A percentile compares a stretch with the other conserved stretches of the same genome.
Conservation (phyloP, 2,329 filamentous ascomycete species). For the Aspergillus fijiensis region DNA sequence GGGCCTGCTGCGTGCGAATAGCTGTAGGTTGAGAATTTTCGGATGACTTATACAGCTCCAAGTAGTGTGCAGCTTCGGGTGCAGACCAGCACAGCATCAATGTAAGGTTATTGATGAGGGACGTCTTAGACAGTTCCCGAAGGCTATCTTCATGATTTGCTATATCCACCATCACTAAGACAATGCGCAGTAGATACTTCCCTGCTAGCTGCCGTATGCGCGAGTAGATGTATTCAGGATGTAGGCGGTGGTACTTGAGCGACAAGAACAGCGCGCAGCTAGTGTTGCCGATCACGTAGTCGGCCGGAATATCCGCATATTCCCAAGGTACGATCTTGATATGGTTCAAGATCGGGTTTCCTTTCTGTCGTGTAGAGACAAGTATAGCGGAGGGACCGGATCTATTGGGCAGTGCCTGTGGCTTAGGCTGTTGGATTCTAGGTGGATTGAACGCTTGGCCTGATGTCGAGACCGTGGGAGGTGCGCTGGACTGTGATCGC, state of each 20-base stretch:
- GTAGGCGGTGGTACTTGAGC: slow-evolving; percentile 93
- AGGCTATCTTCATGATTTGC: slow-evolving; percentile 87
- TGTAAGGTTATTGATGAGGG: slow-evolving; percentile 87
- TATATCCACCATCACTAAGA: slow-evolving; percentile 92
- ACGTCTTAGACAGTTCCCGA: slow-evolving; percentile 88
- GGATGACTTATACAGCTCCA: slow-evolving; percentile 92
- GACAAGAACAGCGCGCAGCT: slow-evolving; percentile 92
- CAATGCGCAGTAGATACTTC: slow-evolving; percentile 80
- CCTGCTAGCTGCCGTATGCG: slow-evolving; percentile 81
- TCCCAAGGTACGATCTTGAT: slow-evolving; percentile 88
- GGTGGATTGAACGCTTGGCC: slow-evolving; percentile 29
- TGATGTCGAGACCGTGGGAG: slow-evolving; percentile 40
- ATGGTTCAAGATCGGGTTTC: slow-evolving; percentile 84
- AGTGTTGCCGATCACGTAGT: slow-evolving; percentile 83
- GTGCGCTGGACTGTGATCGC: neutral
- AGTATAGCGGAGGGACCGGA: slow-evolving; percentile 73
- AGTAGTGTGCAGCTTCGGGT: slow-evolving; percentile 86
- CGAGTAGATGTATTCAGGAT: slow-evolving; percentile 97
- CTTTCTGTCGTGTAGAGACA: slow-evolving; percentile 89
- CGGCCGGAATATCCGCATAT: slow-evolving; percentile 92
- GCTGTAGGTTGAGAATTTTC: slow-evolving; percentile 80
- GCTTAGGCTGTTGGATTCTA: slow-evolving; percentile 80
- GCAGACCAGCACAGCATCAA: slow-evolving; percentile 92
- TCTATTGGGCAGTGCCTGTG: slow-evolving; percentile 73
- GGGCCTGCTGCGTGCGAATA: slow-evolving; percentile 82